These are phyloP conservation scores for Arachis stenosperma DNA, from an alignment of 306 rosid genomes.

Conservation along the genomic window DNA sequence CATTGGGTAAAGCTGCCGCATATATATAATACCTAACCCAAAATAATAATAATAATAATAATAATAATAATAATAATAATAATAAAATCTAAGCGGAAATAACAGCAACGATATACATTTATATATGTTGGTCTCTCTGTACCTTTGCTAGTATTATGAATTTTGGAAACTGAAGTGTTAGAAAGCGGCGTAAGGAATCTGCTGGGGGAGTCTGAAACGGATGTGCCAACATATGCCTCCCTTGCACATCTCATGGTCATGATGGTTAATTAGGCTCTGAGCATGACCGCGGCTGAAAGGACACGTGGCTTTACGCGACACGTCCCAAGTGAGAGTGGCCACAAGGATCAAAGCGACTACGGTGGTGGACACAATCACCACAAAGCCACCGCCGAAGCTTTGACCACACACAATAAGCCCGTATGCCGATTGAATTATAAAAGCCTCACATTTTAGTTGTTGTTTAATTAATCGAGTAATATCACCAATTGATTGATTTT, in stretches of 20 bases:
- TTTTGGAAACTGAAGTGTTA: background rate
- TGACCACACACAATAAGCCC: conserved; percentile 48
- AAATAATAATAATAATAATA: too few relatives aligned
- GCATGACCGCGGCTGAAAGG: conserved; percentile 39
- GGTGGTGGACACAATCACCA: conserved; percentile 49
- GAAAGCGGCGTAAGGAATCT: conserved; percentile 46
- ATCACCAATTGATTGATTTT: too few relatives aligned
- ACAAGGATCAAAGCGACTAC: conserved; percentile 53
- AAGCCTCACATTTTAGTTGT: too few relatives aligned
- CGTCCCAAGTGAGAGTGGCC: conserved; percentile 73
- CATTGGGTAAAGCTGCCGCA: background rate
- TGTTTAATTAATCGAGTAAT: too few relatives aligned
- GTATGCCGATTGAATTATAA: too few relatives aligned
- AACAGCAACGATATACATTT: background rate
- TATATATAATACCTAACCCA: conserved; percentile 22
- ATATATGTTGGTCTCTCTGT: too few relatives aligned
- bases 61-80: background rate
- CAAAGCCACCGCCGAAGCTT: conserved; percentile 49
- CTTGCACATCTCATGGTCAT: conserved; percentile 51
- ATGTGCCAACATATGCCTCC: conserved; percentile 93
- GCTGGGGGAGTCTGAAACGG: conserved; percentile 74
- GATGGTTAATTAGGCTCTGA: background rate
- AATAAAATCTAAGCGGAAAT: conserved; percentile 10
- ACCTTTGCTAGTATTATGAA: background rate
- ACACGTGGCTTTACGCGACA: conserved; percentile 66